Percentiles rank a stretch among this genome's conserved stretches.
phyloP scores from a whole-genome alignment of 2,329 filamentous ascomycete species.

The Xylaria sp. region DNA sequence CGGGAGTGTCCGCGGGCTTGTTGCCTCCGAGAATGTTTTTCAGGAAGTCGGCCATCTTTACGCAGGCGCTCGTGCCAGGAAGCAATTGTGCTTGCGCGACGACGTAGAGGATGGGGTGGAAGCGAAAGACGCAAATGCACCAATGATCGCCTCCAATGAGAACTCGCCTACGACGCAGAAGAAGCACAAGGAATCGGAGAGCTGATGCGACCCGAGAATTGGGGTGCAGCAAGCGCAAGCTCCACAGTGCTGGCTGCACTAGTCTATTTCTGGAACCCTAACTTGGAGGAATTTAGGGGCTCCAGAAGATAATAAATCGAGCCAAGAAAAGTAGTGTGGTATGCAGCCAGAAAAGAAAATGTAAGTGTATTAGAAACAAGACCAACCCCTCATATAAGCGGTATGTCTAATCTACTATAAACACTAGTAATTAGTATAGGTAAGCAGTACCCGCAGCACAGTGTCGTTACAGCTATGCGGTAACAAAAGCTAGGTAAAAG shows the following conservation, averaged over 20 bases:
- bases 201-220: conserved; percentile 31
- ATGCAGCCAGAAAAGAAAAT: no score
- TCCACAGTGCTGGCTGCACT: conserved; percentile 14
- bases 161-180: conserved; percentile 24
- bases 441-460: no score
- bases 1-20: conserved; percentile 66
- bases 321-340: no score
- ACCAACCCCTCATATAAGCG: no score
- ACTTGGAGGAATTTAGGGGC: no score
- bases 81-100: conserved; percentile 38
- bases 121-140: conserved; percentile 23
- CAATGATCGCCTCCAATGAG: conserved; percentile 28
- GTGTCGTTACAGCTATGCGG: no score
- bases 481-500: no score
- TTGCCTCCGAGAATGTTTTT: conserved; percentile 77
- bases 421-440: no score
- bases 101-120: conserved; percentile 35
- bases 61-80: conserved; percentile 43
- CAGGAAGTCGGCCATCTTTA: conserved; percentile 67
- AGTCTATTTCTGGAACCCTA: no score
- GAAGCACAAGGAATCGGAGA: conserved; percentile 28
- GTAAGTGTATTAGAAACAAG: no score
- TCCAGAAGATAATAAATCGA: no score
- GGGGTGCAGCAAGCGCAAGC: conserved; percentile 34
- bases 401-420: no score